These are phyloP conservation scores for Logfia minima DNA, from an alignment of 129 eudicot genomes.

Conservation along the genomic window DNA sequence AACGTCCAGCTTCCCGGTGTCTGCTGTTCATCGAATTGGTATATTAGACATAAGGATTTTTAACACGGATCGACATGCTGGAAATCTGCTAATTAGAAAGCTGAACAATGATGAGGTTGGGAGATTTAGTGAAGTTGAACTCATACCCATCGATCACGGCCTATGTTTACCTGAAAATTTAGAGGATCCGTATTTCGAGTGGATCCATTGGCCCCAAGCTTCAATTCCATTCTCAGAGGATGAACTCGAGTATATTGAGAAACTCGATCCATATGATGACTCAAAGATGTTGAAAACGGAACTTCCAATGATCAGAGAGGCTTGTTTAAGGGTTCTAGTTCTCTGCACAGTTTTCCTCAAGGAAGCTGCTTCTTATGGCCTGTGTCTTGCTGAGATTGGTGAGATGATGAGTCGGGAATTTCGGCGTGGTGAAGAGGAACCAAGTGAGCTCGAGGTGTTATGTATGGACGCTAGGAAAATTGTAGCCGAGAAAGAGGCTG, in stretches of 20 bases:
- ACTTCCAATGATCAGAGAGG: slow-evolving; percentile 93
- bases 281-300: slow-evolving; percentile 61
- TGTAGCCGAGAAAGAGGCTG: slow-evolving; percentile 52
- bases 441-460: slow-evolving; percentile 86
- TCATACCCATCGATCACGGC: slow-evolving; percentile 94
- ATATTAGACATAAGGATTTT: slow-evolving; percentile 85
- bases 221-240: slow-evolving; percentile 94
- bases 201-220: slow-evolving; percentile 99
- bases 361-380: slow-evolving; percentile 81
- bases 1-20: slow-evolving; percentile 85
- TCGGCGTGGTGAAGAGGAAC: slow-evolving; percentile 88
- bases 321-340: slow-evolving; percentile 72
- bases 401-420: slow-evolving; percentile 97
- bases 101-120: slow-evolving; percentile 45
- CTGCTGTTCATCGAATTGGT: slow-evolving; percentile 94
- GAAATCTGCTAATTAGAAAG: slow-evolving; percentile 81
- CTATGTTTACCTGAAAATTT: slow-evolving; percentile 86
- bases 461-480: slow-evolving; percentile 82
- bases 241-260: slow-evolving; percentile 76
- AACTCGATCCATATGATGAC: slow-evolving; percentile 66
- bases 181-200: slow-evolving; percentile 95
- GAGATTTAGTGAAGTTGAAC: slow-evolving; percentile 82
- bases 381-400: slow-evolving; percentile 91
- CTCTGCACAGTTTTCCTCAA: slow-evolving; percentile 82
- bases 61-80: slow-evolving; percentile 92